Evolutionary conservation across 352 stramenopile species (phyloP), one percentile per base, ranked within the genome.

Genomic region (Globisporangium recalcitrans): DNA sequence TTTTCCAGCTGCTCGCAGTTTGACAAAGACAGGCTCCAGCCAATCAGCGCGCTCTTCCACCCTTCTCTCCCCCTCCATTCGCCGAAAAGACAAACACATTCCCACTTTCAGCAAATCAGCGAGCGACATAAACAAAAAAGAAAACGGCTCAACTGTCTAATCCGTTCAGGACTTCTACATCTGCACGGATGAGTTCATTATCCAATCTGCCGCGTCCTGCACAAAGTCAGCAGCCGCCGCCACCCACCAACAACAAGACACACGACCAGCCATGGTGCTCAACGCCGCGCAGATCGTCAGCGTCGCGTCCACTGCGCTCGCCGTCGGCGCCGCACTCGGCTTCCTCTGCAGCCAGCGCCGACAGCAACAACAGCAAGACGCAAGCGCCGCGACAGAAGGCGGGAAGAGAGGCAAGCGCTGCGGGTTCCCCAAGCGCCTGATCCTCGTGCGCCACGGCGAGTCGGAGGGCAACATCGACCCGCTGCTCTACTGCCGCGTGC

Each of bases 391-490:
- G 14, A 14, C 36, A 44, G 36, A 14, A 3, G 4, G 11, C 14
- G 36, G n/a, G 36, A 44, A 44, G 36, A 44, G 47, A 73, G 48
- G 60, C 63, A 76, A 75, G 52, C 72, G 70, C 51, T 21, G 26
- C 4, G 58, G 59, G 22, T 76, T 86, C 49, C 87, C 87, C 5
- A 89, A 91, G 54, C 78, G 80, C 11, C 69, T 96, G 22, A 93
- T 96, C 61, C 70, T 96, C 52, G 78, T 96, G 65, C 84, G 85
- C 44, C 87, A 95, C 68, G 85, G 87, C 54, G 60, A 96, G 67
- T 91, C 79, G 21, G 82, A 95, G 60, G 87, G 87, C 44, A 96
- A 96, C 62, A 87, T 94, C 48, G 82, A 93, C 69, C 83, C 84
- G 54, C 71, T 80, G 27, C 59, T 91, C 26, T 96, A 96, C 44